These are phyloP conservation scores for Candida silvicultrix DNA, from an alignment of 805 yeast species.

Conservation along the genomic window DNA sequence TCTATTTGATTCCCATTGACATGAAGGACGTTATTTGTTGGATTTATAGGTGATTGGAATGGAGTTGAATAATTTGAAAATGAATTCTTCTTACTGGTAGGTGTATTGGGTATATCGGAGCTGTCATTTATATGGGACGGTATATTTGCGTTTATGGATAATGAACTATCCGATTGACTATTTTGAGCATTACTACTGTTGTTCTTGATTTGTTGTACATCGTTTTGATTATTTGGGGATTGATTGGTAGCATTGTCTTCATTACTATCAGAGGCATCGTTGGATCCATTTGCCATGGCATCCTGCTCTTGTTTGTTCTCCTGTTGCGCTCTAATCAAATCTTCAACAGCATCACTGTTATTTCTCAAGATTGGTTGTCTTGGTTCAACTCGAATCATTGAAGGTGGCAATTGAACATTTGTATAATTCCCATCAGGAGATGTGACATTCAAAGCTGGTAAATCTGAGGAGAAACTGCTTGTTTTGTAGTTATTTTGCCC, in stretches of 20 bases:
- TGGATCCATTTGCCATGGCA: neutral
- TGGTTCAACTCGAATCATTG: constrained; percentile 66
- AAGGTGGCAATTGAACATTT: constrained; percentile 46
- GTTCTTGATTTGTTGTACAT: neutral
- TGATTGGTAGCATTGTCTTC: neutral
- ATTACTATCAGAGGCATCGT: neutral
- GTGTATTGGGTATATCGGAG: constrained; percentile 22
- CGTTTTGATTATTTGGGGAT: neutral
- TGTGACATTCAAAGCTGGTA: constrained; percentile 15
- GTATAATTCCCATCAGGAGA: constrained; percentile 23
- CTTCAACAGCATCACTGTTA: constrained; percentile 27
- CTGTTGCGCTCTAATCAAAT: constrained; percentile 6
- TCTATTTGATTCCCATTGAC: constrained; percentile 28
- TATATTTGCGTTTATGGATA: constrained; percentile 3
- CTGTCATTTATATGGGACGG: constrained; percentile 2
- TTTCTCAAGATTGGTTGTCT: constrained; percentile 65
- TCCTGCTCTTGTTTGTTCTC: neutral
- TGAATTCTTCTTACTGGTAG: constrained; percentile 17
- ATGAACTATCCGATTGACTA: constrained; percentile 1
- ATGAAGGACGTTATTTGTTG: constrained; percentile 16
- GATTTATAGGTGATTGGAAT: constrained; percentile 18
- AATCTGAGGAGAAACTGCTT: constrained; percentile 6
- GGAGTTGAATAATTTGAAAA: constrained; percentile 19
- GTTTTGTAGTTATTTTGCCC: neutral
- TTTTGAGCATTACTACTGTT: constrained; percentile 1